Evolutionary conservation across 345 rosid genomes (phyloP), one percentile per base, ranked within the genome.

Genomic region (Pugionium cornutum): DNA sequence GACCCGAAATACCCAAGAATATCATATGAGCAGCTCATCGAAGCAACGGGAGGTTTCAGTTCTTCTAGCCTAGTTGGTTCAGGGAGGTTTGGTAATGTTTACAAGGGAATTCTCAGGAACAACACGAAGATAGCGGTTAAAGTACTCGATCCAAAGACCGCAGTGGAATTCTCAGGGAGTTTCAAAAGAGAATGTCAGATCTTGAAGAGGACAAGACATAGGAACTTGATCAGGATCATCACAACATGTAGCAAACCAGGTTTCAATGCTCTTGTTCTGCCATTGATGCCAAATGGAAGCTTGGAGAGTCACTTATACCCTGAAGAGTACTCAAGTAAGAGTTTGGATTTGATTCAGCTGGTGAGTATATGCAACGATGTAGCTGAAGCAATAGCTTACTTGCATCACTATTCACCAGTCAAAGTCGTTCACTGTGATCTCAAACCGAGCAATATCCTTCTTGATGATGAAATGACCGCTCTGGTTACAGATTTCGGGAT

Each of bases 391-490:
- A 43, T 88, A 44, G 92, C 91, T 35, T 94, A 94, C 73, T 75
- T 89, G 73, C 97, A 94, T 75, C 95, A 89, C 50, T 72, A 82
- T 26, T 86, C 96, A 33, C 95, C 96, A 0, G 92, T 85, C 9
- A 86, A 80, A 80, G 95, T 94, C 9, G 86, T 89, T 68, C 99
- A 94, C 60, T 94, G 99, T 67, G 99, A 94, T 77, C 89, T 94
- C 9, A 94, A 94, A 69, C 99, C 97, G 0, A 88, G 96, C 82
- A 94, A 89, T 46, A 85, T 94, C 64, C 95, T 94, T 64, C 97
- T 88, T 8, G 97, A 94, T 31, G 81, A 86, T 5, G 89, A 88
- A 51, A 78, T 94, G 89, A 94, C 91, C 1, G 97, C 97, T 68
- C 58, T 94, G 72, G 90, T 94, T 27, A 76, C 97, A 1, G 97